Evolutionary conservation across 345 rosid species (phyloP).

Genomic region (Rhizophora apiculata): DNA sequence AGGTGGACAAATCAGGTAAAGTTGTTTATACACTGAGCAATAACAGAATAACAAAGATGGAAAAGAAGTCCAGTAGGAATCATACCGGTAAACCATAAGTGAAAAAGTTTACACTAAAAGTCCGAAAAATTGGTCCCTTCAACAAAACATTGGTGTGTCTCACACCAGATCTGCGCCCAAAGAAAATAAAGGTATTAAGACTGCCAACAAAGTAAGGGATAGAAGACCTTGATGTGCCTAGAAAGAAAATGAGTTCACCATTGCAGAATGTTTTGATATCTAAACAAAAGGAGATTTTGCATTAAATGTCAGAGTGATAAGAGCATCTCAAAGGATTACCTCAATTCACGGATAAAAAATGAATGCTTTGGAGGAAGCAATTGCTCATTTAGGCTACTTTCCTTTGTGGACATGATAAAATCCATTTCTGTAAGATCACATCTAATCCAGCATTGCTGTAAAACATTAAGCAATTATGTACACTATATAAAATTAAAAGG

Average conservation of each 20-base stretch:
- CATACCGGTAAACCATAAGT: slow-evolving; percentile 50
- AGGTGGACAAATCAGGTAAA: background rate
- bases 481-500: background rate
- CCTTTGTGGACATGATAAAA: slow-evolving; percentile 33
- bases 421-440: slow-evolving; percentile 49
- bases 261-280: background rate
- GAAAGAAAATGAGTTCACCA: background rate
- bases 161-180: slow-evolving; percentile 32
- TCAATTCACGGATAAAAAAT: slow-evolving; percentile 38
- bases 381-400: slow-evolving; percentile 31
- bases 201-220: background rate
- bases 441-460: slow-evolving; percentile 48
- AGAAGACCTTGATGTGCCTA: background rate
- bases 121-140: slow-evolving; percentile 38
- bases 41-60: background rate
- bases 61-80: background rate
- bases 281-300: background rate
- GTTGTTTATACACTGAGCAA: too few relatives aligned
- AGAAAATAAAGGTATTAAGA: background rate
- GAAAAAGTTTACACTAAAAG: slow-evolving; percentile 45
- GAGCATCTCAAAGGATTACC: slow-evolving; percentile 22
- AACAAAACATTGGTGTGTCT: slow-evolving; percentile 33
- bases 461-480: background rate
- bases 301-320: background rate
- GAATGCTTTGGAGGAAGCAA: slow-evolving; percentile 46